These are phyloP conservation scores for Vigna hirtella DNA, from an alignment of 306 rosid species.

Conservation along the genomic window DNA sequence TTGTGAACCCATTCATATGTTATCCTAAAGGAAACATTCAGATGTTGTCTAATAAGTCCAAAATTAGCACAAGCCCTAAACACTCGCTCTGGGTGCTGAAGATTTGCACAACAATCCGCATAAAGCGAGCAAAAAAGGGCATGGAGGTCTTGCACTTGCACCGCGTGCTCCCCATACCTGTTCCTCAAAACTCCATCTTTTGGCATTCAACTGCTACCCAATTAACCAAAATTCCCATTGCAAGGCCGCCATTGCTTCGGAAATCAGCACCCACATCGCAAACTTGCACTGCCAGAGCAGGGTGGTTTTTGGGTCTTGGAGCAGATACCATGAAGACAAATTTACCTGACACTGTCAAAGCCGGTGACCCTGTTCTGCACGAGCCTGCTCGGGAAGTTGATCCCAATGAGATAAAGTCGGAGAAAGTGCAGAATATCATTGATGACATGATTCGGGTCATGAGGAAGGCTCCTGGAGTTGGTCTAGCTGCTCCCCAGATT, in stretches of 20 bases:
- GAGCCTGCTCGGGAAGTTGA: constrained; percentile 79
- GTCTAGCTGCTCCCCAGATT: constrained; percentile 95
- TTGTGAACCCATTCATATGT: too few relatives aligned
- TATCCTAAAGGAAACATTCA: not conserved
- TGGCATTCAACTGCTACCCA: constrained; percentile 32
- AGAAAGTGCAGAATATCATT: constrained; percentile 78
- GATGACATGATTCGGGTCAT: constrained; percentile 84
- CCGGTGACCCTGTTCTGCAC: constrained; percentile 95
- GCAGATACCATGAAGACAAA: constrained; percentile 55
- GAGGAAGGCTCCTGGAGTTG: constrained; percentile 91
- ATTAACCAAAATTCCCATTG: constrained; percentile 38
- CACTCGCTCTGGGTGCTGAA: not conserved
- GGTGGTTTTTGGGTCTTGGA: constrained; percentile 83
- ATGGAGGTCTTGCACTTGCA: constrained; percentile 61
- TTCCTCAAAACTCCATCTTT: constrained; percentile 37
- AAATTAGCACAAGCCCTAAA: not conserved
- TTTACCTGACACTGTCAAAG: constrained; percentile 76
- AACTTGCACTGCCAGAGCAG: constrained; percentile 58
- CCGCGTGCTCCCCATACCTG: constrained; percentile 31
- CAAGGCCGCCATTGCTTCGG: constrained; percentile 35
- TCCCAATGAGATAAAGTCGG: constrained; percentile 67
- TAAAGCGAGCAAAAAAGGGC: not conserved
- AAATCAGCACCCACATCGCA: constrained; percentile 48
- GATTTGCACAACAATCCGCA: not conserved
- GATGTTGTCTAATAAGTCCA: not conserved